phyloP scores from a whole-genome alignment of 176 grass and related monocot species.

The Miscanthus lutarioriparius region DNA sequence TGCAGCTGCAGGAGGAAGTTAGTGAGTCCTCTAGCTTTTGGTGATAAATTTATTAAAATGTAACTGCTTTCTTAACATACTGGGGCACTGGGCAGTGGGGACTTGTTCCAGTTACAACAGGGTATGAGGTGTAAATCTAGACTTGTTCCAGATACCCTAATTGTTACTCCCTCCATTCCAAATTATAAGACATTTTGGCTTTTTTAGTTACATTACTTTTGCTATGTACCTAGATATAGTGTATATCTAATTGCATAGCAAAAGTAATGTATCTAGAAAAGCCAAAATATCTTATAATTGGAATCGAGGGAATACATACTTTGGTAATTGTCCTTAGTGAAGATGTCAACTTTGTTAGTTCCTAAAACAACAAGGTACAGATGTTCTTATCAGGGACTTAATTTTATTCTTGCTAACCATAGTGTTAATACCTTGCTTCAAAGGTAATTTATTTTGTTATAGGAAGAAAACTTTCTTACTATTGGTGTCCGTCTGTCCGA shows the following conservation, averaged over 20 bases:
- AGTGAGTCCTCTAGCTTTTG: conserved; percentile 43
- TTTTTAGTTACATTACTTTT: too few relatives aligned
- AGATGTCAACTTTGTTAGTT: conserved; percentile 13
- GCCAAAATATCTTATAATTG: too few relatives aligned
- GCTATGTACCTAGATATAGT: too few relatives aligned
- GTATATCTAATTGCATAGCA: too few relatives aligned
- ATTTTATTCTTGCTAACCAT: conserved; percentile 2
- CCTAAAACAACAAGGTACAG: not conserved
- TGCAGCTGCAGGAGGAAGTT: conserved; percentile 22
- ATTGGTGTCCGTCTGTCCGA: not conserved
- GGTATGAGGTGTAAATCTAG: conserved; percentile 4
- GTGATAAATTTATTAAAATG: not conserved
- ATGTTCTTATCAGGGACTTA: not conserved
- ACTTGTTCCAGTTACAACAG: not conserved
- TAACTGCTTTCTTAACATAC: conserved; percentile 24
- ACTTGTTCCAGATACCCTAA: too few relatives aligned
- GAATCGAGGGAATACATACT: too few relatives aligned
- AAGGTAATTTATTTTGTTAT: not conserved
- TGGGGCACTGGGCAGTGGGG: not conserved
- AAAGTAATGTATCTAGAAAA: too few relatives aligned
- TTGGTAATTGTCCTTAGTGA: conserved; percentile 9
- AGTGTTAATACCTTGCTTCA: not conserved
- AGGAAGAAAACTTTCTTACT: not conserved
- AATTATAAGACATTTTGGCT: too few relatives aligned
- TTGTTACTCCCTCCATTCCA: not conserved